Percentiles rank a stretch among this genome's conserved stretches.
phyloP scores from a whole-genome alignment of 805 yeast species.

The Nematodospora valgi region DNA sequence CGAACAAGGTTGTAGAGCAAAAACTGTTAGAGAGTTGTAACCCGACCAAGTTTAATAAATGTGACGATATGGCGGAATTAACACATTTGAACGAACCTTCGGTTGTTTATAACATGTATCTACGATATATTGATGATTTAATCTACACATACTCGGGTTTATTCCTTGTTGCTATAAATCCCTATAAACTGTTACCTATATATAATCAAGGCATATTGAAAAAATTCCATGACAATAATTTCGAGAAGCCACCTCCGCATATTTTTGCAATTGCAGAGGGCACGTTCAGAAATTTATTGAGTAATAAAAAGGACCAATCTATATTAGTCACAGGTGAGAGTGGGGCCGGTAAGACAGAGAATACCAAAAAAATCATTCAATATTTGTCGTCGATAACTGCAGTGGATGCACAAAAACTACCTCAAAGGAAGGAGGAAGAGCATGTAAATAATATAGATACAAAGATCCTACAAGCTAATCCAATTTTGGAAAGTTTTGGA shows the following conservation, averaged over 20 bases:
- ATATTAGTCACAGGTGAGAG: slow-evolving; percentile 98
- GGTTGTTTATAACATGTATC: slow-evolving; percentile 78
- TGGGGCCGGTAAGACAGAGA: slow-evolving; percentile 99
- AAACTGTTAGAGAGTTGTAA: slow-evolving; percentile 61
- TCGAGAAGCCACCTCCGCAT: slow-evolving; percentile 63
- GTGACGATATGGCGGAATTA: slow-evolving; percentile 92
- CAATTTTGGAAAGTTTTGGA: slow-evolving; percentile 93
- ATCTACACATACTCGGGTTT: slow-evolving; percentile 95
- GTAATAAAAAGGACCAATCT: slow-evolving; percentile 74
- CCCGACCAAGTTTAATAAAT: slow-evolving; percentile 86
- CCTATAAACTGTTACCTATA: slow-evolving; percentile 72
- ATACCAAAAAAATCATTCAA: slow-evolving; percentile 91
- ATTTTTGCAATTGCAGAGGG: slow-evolving; percentile 82
- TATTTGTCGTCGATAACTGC: slow-evolving; percentile 75
- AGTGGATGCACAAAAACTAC: slow-evolving; percentile 15
- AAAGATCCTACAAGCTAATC: slow-evolving; percentile 89
- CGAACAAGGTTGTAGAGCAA: slow-evolving; percentile 39
- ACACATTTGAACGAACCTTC: slow-evolving; percentile 94
- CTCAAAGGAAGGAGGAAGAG: slow-evolving; percentile 9
- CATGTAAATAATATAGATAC: slow-evolving; percentile 55
- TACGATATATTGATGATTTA: slow-evolving; percentile 71
- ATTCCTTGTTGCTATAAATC: slow-evolving; percentile 92
- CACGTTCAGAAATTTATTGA: slow-evolving; percentile 73
- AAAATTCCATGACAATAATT: slow-evolving; percentile 44
- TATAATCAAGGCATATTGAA: slow-evolving; percentile 60